Base-by-base conservation (phyloP, 2,329 filamentous ascomycete genomes). In the Cladophialophora immunda region DNA sequence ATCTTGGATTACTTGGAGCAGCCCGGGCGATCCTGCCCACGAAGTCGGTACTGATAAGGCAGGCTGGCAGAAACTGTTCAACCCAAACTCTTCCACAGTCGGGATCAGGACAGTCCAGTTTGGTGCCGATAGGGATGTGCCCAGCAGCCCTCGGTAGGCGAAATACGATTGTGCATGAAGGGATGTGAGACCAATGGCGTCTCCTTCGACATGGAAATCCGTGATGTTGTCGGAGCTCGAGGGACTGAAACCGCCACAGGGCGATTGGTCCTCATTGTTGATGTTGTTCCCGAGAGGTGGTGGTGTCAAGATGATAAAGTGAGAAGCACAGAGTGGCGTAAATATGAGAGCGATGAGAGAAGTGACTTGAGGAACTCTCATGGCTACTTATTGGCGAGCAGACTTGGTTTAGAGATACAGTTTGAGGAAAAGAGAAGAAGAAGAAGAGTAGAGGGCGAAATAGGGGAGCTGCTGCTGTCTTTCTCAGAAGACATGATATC, bases 171-270 rank as follows among this genome's bases (percentile, higher is more conserved):
- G 45, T 25, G 45, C 45, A 25, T 50, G 45, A 50, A 50, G 45
- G 45, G 19, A 25, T 25, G 45, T 50, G 19, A 50, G 45, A 13
- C 45, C 45, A 19, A 50, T 15, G 17, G 45, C 45, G n/a, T 50
- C 45, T 8, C 45, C 45, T 22, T 7, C 45, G 45, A 50, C 45
- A 8, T 50, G 45, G 45, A 50, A 50, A 50, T 50, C 45, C 25
- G 45, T 50, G 19, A 50, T 50, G 22, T 50, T 50, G 45, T 50
- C 45, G 45, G 45, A 50, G 19, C 45, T 50, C 19, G 45, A 50
- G 19, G 45, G 45, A 13, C 19, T 50, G 45, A 50, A 50, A 13
- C 45, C 45, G 19, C 45, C 45, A 11, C 45, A 50, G 45, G 45
- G 45, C 19, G 45, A 50, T 25, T 50, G 45, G 45, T 25, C 45